A percentile compares a stretch with the other conserved stretches of the same genome.
Conservation (phyloP, 2,329 filamentous ascomycete species). For the Scopulariopsis brevicaulis region DNA sequence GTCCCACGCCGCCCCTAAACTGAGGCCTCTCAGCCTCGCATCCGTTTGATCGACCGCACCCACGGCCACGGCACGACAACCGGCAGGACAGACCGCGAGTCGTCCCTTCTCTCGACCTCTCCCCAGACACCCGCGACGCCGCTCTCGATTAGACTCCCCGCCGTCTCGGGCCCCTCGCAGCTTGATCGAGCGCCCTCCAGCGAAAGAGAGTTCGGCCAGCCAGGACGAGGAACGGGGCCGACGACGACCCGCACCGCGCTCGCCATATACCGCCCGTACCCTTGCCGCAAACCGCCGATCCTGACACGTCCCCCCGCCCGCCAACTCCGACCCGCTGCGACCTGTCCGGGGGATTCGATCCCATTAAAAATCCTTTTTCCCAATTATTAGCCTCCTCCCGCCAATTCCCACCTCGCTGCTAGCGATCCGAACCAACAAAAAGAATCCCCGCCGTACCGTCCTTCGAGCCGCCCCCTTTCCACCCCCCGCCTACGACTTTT, state of each 20-base stretch:
- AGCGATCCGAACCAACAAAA: not conserved
- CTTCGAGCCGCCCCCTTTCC: too few relatives aligned
- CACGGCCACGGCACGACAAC: not conserved
- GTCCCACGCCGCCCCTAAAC: not conserved
- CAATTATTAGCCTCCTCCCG: not conserved
- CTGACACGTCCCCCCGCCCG: not conserved
- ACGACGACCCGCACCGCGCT: not conserved
- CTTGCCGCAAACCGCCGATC: not conserved
- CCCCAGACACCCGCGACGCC: not conserved
- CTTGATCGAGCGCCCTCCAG: not conserved
- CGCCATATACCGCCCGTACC: not conserved
- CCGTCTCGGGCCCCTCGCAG: not conserved
- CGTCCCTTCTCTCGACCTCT: not conserved
- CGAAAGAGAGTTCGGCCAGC: not conserved
- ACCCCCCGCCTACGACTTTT: not conserved
- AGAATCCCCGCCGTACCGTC: not conserved
- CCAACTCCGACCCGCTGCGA: not conserved
- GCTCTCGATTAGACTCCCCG: not conserved
- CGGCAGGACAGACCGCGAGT: not conserved
- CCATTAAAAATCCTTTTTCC: not conserved
- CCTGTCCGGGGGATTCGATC: not conserved
- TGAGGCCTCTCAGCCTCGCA: conserved; percentile 1
- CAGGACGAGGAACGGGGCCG: not conserved
- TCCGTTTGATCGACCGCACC: conserved; percentile 1
- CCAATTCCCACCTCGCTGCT: not conserved